Conservation (phyloP, 2,329 filamentous ascomycete species). For the Chalaropsis thielavioides region DNA sequence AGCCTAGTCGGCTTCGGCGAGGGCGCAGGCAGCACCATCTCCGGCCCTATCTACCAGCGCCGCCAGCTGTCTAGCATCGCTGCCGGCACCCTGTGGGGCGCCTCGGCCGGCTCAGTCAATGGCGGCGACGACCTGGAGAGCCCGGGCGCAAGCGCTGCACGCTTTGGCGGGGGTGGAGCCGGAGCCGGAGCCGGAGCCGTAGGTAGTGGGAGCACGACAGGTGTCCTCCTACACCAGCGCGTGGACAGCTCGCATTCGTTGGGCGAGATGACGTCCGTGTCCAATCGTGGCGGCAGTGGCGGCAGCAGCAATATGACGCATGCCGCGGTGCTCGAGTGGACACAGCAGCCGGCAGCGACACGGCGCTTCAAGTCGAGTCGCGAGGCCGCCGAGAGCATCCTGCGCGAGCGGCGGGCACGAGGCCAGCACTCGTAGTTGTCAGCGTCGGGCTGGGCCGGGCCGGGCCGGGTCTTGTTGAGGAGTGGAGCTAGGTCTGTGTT, state of each 20-base stretch:
- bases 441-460: too few species aligned
- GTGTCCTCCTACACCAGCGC: constrained; percentile 8
- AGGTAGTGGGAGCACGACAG: background rate
- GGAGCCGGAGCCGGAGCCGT: too few species aligned
- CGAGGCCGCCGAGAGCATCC: constrained; percentile 17
- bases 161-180: background rate
- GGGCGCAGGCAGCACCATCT: constrained; percentile 73
- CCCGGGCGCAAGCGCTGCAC: background rate
- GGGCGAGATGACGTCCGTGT: constrained; percentile 8
- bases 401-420: constrained; percentile 12
- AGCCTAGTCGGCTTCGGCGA: constrained; percentile 87
- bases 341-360: constrained; percentile 15
- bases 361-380: constrained; percentile 14
- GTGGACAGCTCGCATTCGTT: constrained; percentile 13
- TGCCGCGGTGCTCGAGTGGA: constrained; percentile 15
- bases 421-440: background rate
- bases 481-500: too few species aligned
- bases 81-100: constrained; percentile 6
- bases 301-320: constrained; percentile 8
- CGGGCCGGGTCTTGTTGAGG: too few species aligned
- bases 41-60: constrained; percentile 56
- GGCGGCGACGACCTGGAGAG: constrained; percentile 6
- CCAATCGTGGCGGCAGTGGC: background rate
- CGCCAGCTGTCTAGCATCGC: constrained; percentile 23
- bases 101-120: constrained; percentile 2